Conservation (phyloP, 2,329 filamentous ascomycete species). For the Lasiodiplodia gonubiensis region DNA sequence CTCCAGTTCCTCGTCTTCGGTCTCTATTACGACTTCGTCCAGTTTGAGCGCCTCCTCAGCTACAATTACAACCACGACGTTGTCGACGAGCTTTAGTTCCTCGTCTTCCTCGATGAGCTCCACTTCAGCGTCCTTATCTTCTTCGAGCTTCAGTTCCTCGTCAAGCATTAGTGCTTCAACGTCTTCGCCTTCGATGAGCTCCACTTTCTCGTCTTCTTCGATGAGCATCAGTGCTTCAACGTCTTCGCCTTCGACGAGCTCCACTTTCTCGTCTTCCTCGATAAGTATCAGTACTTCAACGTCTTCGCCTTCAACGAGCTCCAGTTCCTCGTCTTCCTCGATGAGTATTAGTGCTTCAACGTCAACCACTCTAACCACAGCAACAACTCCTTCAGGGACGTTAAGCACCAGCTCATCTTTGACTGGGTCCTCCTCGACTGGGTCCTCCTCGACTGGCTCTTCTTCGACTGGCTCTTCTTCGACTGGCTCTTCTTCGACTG, state of each 20-base stretch:
- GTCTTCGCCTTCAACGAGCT: not conserved
- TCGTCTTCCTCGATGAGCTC: not conserved
- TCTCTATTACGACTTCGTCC: not conserved
- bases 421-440: too few species aligned
- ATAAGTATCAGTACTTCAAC: too few species aligned
- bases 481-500: too few species aligned
- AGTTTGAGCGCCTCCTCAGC: too few species aligned
- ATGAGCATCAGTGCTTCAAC: too few species aligned
- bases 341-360: too few species aligned
- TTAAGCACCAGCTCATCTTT: not conserved
- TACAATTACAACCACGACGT: not conserved
- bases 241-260: not conserved
- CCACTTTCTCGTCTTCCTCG: not conserved
- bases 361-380: too few species aligned
- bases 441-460: too few species aligned
- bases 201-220: not conserved
- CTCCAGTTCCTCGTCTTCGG: not conserved
- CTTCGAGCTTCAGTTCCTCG: not conserved
- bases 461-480: not conserved
- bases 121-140: too few species aligned
- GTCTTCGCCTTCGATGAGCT: not conserved
- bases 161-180: too few species aligned
- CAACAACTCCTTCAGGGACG: not conserved
- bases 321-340: not conserved
- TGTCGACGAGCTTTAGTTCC: not conserved